Evolutionary conservation across 352 stramenopile genomes (phyloP), one percentile per base, ranked within the genome.

Genomic region (Globisporangium ultimum): DNA sequence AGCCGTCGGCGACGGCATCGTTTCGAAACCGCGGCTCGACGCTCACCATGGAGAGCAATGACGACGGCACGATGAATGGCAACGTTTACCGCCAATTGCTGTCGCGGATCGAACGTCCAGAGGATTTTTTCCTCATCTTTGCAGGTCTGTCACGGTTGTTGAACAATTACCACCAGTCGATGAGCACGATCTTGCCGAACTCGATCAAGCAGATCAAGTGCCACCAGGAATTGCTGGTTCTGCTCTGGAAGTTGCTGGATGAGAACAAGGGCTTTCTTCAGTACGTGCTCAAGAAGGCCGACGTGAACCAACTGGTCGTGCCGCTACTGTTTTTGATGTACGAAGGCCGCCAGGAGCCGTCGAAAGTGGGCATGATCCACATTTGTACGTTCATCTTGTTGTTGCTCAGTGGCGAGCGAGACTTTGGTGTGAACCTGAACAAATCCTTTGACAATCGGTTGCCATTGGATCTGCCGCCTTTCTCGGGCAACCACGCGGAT

Each of bases 341-440:
- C 70, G 89, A 98, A 64, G 95, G 88, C 14, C 82, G 96, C n/a
- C 91, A 96, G 59, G 93, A 98, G 64, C 83, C 90, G 43, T 92
- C 93, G 17, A 97, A 97, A 60, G 84, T 96, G 13, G 96, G 96
- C 38, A 90, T 99, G 76, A 96, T 99, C 42, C 96, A 99, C 72
- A 98, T 99, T 56, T 99, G 96, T 65, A 99, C 96, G 17, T 99
- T 99, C 71, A 96, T 99, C 32, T 54, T 99, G 46, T 72, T 99
- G 41, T 91, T 99, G 59, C 73, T 99, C 13, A 98, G 87, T 47
- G 97, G 97, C 28, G 96, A 99, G 61, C 83, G 97, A 42, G 91
- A 95, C 58, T 99, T 99, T 81, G 95, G 96, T 32, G 96, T 99
- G 36, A 91, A 86, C 41, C 83, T 99, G 20, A 99, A 99, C 82